Evolutionary conservation across 345 rosid species (phyloP).

Genomic region (Iberis pinnata): DNA sequence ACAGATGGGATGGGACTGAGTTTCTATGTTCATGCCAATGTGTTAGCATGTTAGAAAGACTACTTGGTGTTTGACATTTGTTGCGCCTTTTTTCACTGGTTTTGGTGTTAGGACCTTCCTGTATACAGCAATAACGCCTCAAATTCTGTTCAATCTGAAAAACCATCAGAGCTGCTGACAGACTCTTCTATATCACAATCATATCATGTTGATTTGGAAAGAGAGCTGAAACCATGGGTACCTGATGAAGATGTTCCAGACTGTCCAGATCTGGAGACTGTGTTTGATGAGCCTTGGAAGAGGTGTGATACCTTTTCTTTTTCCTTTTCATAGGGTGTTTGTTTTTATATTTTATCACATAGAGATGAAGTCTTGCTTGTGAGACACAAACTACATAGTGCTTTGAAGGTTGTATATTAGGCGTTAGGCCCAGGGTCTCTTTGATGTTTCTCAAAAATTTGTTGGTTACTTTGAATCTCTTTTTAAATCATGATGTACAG

Average conservation of each 20-base stretch:
- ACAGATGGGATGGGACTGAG: not conserved
- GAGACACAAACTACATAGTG: no score
- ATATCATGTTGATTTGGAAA: slow-evolving; percentile 47
- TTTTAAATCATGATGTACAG: not conserved
- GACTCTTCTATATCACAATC: slow-evolving; percentile 76
- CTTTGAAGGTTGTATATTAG: no score
- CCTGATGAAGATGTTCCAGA: slow-evolving; percentile 76
- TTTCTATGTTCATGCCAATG: slow-evolving; percentile 6
- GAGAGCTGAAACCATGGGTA: slow-evolving; percentile 86
- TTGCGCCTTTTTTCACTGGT: slow-evolving; percentile 7
- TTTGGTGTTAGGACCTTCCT: slow-evolving; percentile 56
- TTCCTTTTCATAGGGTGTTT: no score
- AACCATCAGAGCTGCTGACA: slow-evolving; percentile 59
- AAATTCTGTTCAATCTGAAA: slow-evolving; percentile 44
- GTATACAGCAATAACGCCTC: slow-evolving; percentile 52
- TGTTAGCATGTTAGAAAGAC: slow-evolving; percentile 6
- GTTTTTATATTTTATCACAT: no score
- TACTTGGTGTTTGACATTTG: slow-evolving; percentile 11
- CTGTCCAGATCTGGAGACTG: slow-evolving; percentile 66
- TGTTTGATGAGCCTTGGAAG: slow-evolving; percentile 62
- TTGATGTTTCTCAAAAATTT: no score
- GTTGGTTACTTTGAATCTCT: not conserved
- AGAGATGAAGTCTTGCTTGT: no score
- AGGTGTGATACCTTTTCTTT: slow-evolving; percentile 40
- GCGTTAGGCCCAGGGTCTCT: no score